Percentiles rank a stretch among this genome's conserved stretches.
Evolutionary conservation across 2,329 filamentous ascomycete species (phyloP).

Genomic region (Setomelanomma holmii): DNA sequence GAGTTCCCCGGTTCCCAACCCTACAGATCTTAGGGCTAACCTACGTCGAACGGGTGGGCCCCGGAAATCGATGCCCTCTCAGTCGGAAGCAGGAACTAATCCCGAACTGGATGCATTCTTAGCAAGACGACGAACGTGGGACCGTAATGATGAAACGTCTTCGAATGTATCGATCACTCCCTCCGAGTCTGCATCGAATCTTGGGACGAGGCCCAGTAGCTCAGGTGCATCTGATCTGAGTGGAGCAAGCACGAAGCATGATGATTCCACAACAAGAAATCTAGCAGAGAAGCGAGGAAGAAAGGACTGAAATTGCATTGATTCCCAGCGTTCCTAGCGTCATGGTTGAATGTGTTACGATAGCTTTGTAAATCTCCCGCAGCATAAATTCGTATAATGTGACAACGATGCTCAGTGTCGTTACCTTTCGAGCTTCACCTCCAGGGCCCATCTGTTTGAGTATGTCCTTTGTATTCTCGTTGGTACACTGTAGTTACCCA

Average conservation of each 20-base stretch:
- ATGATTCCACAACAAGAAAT: not conserved
- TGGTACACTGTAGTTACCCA: no score
- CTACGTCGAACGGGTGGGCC: conserved; percentile 5
- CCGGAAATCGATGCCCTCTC: conserved; percentile 7
- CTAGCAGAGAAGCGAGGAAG: conserved; percentile 17
- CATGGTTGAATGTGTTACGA: not conserved
- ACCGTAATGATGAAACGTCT: conserved; percentile 10
- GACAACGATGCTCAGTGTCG: not conserved
- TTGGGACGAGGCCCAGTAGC: not conserved
- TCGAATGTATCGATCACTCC: conserved; percentile 7
- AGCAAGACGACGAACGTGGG: conserved; percentile 16
- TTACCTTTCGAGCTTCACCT: no score
- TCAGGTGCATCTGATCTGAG: not conserved
- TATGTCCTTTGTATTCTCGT: no score
- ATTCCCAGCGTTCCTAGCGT: not conserved
- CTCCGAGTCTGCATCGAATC: conserved; percentile 12
- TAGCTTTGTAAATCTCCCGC: conserved; percentile 2
- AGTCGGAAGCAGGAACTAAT: conserved; percentile 6
- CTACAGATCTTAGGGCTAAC: conserved; percentile 4
- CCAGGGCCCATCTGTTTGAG: no score
- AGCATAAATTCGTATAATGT: not conserved
- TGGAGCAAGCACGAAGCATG: not conserved
- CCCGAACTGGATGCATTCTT: conserved; percentile 14
- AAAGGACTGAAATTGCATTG: conserved; percentile 6
- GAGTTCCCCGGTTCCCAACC: conserved; percentile 2